Conservation (phyloP, 495 filamentous ascomycete genomes). For the Aspergillus sclerotiicarbonarius region DNA sequence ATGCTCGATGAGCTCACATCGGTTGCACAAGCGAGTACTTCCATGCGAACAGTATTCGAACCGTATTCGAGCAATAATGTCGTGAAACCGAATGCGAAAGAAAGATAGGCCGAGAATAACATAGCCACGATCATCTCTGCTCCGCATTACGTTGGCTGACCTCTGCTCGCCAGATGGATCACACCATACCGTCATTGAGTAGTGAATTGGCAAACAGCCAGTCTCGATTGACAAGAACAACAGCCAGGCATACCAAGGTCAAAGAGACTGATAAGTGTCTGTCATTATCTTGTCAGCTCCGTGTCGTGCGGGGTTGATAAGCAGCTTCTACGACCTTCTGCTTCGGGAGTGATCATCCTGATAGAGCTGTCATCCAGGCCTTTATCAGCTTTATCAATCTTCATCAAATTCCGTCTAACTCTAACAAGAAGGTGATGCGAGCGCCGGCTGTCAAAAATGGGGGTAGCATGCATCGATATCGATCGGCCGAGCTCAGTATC, state of each 20-base stretch:
- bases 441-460: conserved; percentile 3
- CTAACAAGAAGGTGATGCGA: background rate
- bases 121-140: background rate
- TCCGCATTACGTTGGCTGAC: background rate
- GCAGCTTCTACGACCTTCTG: conserved; percentile 4
- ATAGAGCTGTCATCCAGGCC: background rate
- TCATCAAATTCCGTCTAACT: background rate
- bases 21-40: background rate
- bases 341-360: background rate
- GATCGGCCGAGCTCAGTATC: background rate
- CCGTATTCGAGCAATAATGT: background rate
- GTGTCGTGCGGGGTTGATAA: conserved; percentile 11
- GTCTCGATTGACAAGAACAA: background rate
- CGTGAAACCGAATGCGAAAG: background rate
- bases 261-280: background rate
- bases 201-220: background rate
- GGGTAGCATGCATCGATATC: background rate
- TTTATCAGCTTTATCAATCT: conserved; percentile 1
- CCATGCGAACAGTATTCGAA: background rate
- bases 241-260: background rate
- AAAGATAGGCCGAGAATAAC: background rate
- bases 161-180: background rate
- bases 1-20: background rate
- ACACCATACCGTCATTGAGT: no score
- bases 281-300: background rate